Conservation (phyloP, 495 filamentous ascomycete genomes). For the Amphirosellinia nigrospora region DNA sequence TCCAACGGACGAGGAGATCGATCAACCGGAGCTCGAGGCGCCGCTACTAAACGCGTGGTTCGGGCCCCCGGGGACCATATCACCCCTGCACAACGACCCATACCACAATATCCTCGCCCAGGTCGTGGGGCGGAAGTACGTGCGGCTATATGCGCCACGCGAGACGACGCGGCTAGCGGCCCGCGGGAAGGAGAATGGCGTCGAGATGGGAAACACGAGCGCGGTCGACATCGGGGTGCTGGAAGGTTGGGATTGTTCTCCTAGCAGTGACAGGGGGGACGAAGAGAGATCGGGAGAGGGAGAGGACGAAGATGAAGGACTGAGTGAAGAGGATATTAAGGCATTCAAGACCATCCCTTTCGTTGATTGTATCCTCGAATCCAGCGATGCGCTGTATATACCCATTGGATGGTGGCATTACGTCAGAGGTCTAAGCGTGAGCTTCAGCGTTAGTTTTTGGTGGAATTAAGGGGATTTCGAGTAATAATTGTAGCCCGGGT, state of each 20-base stretch:
- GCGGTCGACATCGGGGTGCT: constrained; percentile 69
- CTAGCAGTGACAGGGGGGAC: neutral
- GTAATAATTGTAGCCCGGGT: neutral
- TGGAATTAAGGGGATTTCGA: constrained; percentile 66
- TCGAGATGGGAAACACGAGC: constrained; percentile 95
- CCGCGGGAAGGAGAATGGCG: constrained; percentile 66
- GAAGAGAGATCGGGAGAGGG: constrained; percentile 19
- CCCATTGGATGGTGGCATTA: constrained; percentile 99
- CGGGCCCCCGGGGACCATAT: constrained; percentile 85
- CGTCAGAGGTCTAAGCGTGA: constrained; percentile 81
- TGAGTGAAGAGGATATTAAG: constrained; percentile 34
- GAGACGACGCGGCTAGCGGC: constrained; percentile 67
- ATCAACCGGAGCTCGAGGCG: constrained; percentile 56
- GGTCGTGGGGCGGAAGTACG: constrained; percentile 89
- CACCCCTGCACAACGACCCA: constrained; percentile 90
- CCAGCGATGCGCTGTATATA: constrained; percentile 89
- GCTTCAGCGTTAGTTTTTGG: constrained; percentile 98
- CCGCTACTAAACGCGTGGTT: constrained; percentile 89
- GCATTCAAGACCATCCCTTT: constrained; percentile 65
- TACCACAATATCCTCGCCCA: constrained; percentile 93
- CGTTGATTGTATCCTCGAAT: constrained; percentile 77
- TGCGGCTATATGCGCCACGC: constrained; percentile 79
- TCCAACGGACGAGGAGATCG: constrained; percentile 56
- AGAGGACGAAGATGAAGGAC: constrained; percentile 30
- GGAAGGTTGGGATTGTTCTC: constrained; percentile 56